Evolutionary conservation across 441 rosid species (phyloP), one percentile per base, ranked within the genome.

Genomic region (Pelargonium australe): DNA sequence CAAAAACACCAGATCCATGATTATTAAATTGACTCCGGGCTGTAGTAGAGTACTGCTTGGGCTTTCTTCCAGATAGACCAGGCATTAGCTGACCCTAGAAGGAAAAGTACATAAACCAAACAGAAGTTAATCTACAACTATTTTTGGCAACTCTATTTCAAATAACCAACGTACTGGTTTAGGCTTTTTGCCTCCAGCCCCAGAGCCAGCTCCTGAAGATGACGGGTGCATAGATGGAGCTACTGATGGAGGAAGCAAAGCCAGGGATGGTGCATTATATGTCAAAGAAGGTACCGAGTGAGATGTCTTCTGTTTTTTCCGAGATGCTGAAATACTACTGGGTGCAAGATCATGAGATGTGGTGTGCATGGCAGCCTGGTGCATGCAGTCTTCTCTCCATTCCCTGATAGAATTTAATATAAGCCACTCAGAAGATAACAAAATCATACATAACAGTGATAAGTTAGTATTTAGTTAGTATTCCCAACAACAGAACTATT

Each of bases 321-420:
- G 95, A 43, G 92, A 83, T 61, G 85, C 90, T 63, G 96, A 83
- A 76, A 87, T 78, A 70, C 83, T 81, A 60, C 91, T 92, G 34
- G 89, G 86, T 70, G 85, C 65, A 73, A 88, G 74, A 81, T 89
- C 88, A 63, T 85, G 95, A 75, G 89, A 66, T 41, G 79, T 72
- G 63, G 66, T 78, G 49, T 81, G 85, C 78, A 92, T 79, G 63
- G 87, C 65, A 74, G 78, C 74, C 77, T 86, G 92, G 80, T 72
- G 80, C 63, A 82, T 97, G n/a, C 91, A 92, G 67, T 82, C 83
- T 78, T 83, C 89, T 78, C 99, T 90, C 97, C 99, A 91, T 66
- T 91, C 88, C 82, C 99, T 91, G 81, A 43, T 43, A 65, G 47
- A 66, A 70, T 69, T 65, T 66, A 70, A 70, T 8, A 47, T 41